Evolutionary conservation across 257 asterid species (phyloP).

Genomic region (Solanum chaucha): DNA sequence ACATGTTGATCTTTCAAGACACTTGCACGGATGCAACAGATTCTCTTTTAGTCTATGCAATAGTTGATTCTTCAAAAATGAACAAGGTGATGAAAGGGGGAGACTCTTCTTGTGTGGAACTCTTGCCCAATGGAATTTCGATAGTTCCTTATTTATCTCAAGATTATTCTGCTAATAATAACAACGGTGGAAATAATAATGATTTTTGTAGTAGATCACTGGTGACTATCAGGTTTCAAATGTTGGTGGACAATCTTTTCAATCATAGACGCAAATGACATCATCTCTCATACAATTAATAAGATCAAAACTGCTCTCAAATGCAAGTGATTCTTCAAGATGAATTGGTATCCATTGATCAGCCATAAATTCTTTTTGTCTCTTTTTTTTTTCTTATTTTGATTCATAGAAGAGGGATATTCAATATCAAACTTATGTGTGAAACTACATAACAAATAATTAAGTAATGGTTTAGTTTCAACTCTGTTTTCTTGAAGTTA

Average conservation of each 20-base stretch:
- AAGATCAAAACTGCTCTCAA: constrained; percentile 42
- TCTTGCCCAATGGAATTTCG: too few species aligned
- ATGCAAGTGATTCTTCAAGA: constrained; percentile 9
- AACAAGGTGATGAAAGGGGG: too few species aligned
- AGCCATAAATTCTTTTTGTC: not conserved
- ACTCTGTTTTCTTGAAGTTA: too few species aligned
- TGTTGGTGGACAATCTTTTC: too few species aligned
- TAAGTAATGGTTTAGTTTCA: too few species aligned
- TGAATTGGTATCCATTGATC: not conserved
- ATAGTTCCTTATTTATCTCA: constrained; percentile 3
- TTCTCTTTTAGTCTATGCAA: too few species aligned
- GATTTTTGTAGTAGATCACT: not conserved
- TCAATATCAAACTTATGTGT: not conserved
- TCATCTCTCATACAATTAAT: constrained; percentile 17
- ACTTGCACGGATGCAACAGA: too few species aligned
- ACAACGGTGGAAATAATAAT: not conserved
- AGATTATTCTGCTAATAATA: not conserved
- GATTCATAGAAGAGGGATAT: not conserved
- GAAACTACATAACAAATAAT: too few species aligned
- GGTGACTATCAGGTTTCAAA: too few species aligned
- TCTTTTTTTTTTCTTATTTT: not conserved
- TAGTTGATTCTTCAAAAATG: too few species aligned
- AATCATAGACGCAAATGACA: too few species aligned
- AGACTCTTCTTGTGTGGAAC: too few species aligned
- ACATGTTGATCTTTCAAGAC: constrained; percentile 12